Conservation (phyloP, 2,329 filamentous ascomycete species). For the Nigrospora sphaerica region DNA sequence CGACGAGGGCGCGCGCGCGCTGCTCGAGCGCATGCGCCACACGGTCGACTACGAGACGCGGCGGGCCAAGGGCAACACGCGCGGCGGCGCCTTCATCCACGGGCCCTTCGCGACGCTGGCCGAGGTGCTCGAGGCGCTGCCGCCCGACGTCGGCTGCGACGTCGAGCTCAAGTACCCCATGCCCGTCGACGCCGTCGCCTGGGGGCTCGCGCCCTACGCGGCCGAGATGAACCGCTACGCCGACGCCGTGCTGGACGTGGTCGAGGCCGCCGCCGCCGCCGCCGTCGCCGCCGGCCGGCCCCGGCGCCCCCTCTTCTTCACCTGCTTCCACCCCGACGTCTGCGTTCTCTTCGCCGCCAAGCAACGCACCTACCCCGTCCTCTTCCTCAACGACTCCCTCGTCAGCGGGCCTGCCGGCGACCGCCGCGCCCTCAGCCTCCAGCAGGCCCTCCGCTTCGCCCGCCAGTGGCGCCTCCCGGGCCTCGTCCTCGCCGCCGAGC, state of each 20-base stretch:
- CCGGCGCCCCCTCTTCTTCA: conserved; percentile 25
- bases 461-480: conserved; percentile 27
- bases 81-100: conserved; percentile 26
- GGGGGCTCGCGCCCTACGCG: conserved; percentile 22
- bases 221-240: conserved; percentile 30
- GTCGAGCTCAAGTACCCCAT: conserved; percentile 35
- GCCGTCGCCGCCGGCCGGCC: conserved; percentile 10
- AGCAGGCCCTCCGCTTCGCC: conserved; percentile 29
- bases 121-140: conserved; percentile 26
- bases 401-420: conserved; percentile 17
- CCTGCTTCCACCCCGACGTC: conserved; percentile 24
- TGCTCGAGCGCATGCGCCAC: conserved; percentile 25
- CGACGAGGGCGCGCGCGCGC: conserved; percentile 8
- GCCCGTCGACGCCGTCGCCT: conserved; percentile 26
- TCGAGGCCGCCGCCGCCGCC: conserved; percentile 19
- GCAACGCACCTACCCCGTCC: conserved; percentile 22
- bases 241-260: conserved; percentile 19
- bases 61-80: conserved; percentile 30
- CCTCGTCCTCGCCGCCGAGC: conserved; percentile 26
- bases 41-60: conserved; percentile 30
- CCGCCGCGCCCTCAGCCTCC: conserved; percentile 25
- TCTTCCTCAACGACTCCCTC: conserved; percentile 23
- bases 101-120: conserved; percentile 28
- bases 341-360: conserved; percentile 24
- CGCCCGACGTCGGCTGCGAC: conserved; percentile 27